Conservation (phyloP, 2,329 filamentous ascomycete genomes). For the Trichoderma cornu-damae region DNA sequence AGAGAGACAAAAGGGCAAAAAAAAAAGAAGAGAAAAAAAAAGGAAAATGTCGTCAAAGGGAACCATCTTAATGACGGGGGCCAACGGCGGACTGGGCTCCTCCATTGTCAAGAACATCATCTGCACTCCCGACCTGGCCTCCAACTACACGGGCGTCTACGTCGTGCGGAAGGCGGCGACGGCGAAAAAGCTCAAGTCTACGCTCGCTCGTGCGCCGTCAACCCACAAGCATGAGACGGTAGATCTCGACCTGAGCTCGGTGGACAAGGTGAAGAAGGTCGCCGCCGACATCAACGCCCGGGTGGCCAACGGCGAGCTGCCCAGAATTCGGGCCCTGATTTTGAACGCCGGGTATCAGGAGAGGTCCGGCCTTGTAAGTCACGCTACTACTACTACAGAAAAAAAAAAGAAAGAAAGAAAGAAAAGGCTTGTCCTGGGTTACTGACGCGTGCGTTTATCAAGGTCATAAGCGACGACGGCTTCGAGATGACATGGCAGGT, state of each 20-base stretch:
- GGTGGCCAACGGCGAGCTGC: constrained; percentile 31
- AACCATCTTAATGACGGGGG: constrained; percentile 35
- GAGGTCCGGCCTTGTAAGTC: constrained; percentile 25
- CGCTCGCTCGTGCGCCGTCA: constrained; percentile 22
- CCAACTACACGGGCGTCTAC: constrained; percentile 34
- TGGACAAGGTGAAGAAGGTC: constrained; percentile 27
- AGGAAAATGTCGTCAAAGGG: constrained; percentile 23
- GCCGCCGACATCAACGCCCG: constrained; percentile 29
- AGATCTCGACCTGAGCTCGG: constrained; percentile 30
- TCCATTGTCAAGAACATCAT: constrained; percentile 31
- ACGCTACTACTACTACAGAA: too few relatives aligned
- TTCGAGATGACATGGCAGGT: constrained; percentile 33
- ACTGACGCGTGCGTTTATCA: constrained; percentile 8
- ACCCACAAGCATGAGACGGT: constrained; percentile 32
- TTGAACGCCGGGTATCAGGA: constrained; percentile 34
- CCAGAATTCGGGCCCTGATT: constrained; percentile 37
- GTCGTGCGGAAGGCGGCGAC: constrained; percentile 32
- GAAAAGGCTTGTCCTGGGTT: background rate
- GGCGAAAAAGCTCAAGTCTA: constrained; percentile 28
- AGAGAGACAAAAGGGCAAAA: too few relatives aligned
- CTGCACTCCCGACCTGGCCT: constrained; percentile 27
- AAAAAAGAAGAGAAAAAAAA: background rate
- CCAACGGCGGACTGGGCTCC: constrained; percentile 38
- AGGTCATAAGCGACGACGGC: constrained; percentile 29
- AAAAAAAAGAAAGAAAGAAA: too few relatives aligned